Base-by-base conservation (phyloP, 345 rosid genomes). In the Eucalyptus brandiana region DNA sequence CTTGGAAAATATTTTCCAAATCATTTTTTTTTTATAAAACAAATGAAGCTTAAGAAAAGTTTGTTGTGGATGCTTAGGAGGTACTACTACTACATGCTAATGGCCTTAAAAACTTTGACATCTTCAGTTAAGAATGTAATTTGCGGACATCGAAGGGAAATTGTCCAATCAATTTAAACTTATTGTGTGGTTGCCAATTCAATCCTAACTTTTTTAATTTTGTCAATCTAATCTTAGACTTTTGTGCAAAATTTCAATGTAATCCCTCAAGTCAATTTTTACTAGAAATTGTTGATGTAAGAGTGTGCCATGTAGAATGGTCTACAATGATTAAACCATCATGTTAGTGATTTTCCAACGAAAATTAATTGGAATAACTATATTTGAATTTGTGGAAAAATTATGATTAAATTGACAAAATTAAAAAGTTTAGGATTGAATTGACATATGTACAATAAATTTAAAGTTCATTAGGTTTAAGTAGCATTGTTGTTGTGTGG, bases 381-480 rank as follows among this genome's bases (percentile, higher is more conserved):
- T 15, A 65, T 65, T 65, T 7, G 21, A 65, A 65, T 65, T n/a
- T n/a, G 11, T 17, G 37, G 2, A 15, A 65, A 1, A 0, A 15
- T 8, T n/a, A 65, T 12, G 1, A n/a, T 12, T 15, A 65, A 32
- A 67, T 32, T n/a, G 3, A 0, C 1, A 53, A 53, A 53, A 19
- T 53, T 53, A 19, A 53, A 53, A 67, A 32, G 5, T 67, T 32
- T 67, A 67, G 0, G 2, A 67, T 34, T 17, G 18, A 67, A 67
- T 32, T 67, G 12, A 0, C 6, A 32, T 67, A 0, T 8, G 0
- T 60, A 60, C 0, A 60, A 28, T 28, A 0, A 15, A 4, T n/a
- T 2, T 67, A 16, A 1, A 0, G 37, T n/a, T 16, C 3, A 67
- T n/a, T n/a, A 12, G 56, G 56, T 53, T 53, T 19, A 53, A 53